Percentiles rank a stretch among this genome's conserved stretches.
These are phyloP conservation scores for Eimeria necatrix DNA, from an alignment of 169 alveolate genomes.

Conservation along the genomic window DNA sequence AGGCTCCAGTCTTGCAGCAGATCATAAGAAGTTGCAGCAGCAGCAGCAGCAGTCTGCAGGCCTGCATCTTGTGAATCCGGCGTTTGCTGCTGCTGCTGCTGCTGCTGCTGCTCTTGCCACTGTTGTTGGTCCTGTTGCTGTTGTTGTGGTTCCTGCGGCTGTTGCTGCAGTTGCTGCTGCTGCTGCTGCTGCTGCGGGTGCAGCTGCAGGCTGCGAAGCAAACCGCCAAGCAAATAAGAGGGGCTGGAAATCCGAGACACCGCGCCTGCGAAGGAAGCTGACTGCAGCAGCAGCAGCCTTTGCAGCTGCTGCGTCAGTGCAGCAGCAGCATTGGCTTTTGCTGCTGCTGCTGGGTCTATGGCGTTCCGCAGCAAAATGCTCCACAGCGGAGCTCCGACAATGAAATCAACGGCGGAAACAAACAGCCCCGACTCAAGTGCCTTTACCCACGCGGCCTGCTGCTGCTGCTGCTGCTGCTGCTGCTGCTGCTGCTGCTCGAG, in stretches of 20 bases:
- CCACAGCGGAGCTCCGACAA: conserved; percentile 43
- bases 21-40: background rate
- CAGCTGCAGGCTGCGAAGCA: conserved; percentile 57
- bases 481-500: conserved; percentile 23
- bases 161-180: conserved; percentile 50
- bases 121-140: conserved; percentile 19
- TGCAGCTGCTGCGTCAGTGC: conserved; percentile 46
- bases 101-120: background rate
- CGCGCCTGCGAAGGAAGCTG: background rate
- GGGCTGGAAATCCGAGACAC: conserved; percentile 26
- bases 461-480: conserved; percentile 43
- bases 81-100: conserved; percentile 30
- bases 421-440: conserved; percentile 4
- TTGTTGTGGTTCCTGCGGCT: background rate
- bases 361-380: conserved; percentile 19
- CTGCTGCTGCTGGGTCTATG: conserved; percentile 14
- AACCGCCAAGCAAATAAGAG: background rate
- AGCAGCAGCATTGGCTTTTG: conserved; percentile 7
- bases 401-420: conserved; percentile 1
- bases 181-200: conserved; percentile 11
- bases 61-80: too few species aligned
- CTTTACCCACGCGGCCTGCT: background rate
- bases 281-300: conserved; percentile 58
- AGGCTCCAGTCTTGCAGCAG: conserved; percentile 22
- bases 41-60: background rate